Base-by-base conservation (phyloP, 2,329 filamentous ascomycete genomes). In the Colletotrichum chrysophilum region DNA sequence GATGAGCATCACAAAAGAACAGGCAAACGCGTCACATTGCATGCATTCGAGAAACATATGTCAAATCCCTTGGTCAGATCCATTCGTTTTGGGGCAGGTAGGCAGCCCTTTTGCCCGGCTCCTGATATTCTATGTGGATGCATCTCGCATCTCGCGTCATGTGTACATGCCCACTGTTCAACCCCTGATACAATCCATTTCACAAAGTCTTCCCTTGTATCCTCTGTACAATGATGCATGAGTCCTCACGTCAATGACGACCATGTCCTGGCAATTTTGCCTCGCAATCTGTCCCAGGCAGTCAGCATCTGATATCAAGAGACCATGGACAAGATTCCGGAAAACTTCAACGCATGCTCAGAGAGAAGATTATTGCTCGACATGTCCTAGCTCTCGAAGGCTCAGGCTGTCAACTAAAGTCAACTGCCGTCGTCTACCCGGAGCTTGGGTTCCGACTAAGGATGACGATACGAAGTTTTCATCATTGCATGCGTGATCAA, bases 401-500 rank as follows among this genome's bases (percentile, higher is more conserved):
- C 43, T 77, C 67, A 43, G 60, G 69, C 38, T 60, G 24, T 32
- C 48, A 28, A 64, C 48, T 36, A 32, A 71, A 36, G 68, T 55
- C 71, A 48, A 60, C 30, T 55, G 28, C 61, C 26, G 67, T 69
- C 48, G 48, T 61, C 66, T 68, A 80, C 83, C 83, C 80, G 78
- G 62, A 73, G 77, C 73, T 66, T 73, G 78, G 76, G 82, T 85
- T 97, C 93, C 91, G 95, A 89, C 95, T 97, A 97, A 97, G 95
- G 95, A 98, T 97, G 95, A 97, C 95, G 94, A 96, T 96, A 96
- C 90, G 87, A 90, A 86, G 84, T 89, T 96, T 92, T 97, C 95
- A 96, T 97, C 95, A 96, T 94, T 81, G 79, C 81, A 82, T 68
- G 21, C 13, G 32, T 36, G 70, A 60, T 18, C 36, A 43, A 62